Base-by-base conservation (phyloP, 1,284 basidiomycete species). In the Xanthoconium separans region DNA sequence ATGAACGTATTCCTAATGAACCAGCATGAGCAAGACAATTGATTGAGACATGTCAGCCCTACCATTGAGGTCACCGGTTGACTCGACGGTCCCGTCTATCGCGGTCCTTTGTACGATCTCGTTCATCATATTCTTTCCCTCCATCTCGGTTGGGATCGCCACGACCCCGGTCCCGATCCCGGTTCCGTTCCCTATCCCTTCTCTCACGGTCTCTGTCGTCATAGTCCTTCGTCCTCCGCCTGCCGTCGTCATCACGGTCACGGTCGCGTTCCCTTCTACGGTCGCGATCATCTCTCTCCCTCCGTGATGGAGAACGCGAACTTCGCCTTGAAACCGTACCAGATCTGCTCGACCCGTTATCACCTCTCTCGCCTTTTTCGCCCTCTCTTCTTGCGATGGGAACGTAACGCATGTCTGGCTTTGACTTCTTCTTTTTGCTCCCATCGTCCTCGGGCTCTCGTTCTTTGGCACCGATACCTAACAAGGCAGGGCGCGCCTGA, bases 401-500 rank as follows among this genome's bases (percentile, higher is more conserved):
- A 11, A 93, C 74, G 65, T 93, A 94, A 59, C 82, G 80, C 70
- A 78, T 83, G 53, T 91, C 87, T 40, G 61, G 65, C 29, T 69
- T 71, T 44, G 69, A 67, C 57, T 78, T 82, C 61, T 77, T 78
- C 61, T 75, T 75, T 10, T 34, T 68, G 52, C 76, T 80, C 34
- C 84, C 85, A 53, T 87, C 86, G 52, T 87, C 85, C 4, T 81
- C 77, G 0, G 79, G 74, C 60, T 87, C 87, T 59, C 80, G 78
- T 65, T 92, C 89, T 68, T 95, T 97, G 3, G 95, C 95, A 2
- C 95, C 95, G 36, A 98, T 89, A 0, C 95, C 95, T 5, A 97
- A 75, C 11, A 97, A 73, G 0, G 92, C 85, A 2, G 95, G 92
- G 8, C 95, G 80, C 1, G 89, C 75, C 57, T 82, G 77, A 1